These are phyloP conservation scores for Jamesozyma piceae DNA, from an alignment of 805 yeast species.

Conservation along the genomic window DNA sequence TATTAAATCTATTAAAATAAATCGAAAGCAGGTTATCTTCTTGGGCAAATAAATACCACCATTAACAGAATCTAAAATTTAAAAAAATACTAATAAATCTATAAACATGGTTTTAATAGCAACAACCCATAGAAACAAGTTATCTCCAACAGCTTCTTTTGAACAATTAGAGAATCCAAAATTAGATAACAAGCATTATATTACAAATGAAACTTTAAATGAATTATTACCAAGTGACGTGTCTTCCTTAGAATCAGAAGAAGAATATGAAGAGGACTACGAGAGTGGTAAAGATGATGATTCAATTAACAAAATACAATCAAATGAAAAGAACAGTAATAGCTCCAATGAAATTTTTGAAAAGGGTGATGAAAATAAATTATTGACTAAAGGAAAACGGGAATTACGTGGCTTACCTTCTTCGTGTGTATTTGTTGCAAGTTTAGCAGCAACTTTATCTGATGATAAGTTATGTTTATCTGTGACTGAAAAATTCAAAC, in stretches of 20 bases:
- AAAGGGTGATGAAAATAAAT: neutral
- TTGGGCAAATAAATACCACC: no score
- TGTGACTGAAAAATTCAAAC: conserved; percentile 56
- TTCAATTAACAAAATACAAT: neutral
- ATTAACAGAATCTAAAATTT: no score
- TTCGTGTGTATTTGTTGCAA: conserved; percentile 81
- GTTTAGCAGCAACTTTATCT: conserved; percentile 51
- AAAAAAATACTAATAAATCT: no score
- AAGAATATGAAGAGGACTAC: neutral
- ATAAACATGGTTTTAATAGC: neutral
- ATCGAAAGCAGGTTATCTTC: no score
- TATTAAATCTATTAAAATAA: no score
- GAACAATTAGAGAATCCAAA: conserved; percentile 1
- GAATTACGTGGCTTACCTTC: conserved; percentile 56
- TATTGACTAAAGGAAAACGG: neutral
- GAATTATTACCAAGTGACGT: conserved; percentile 19
- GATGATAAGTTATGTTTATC: conserved; percentile 68
- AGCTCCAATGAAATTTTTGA: neutral
- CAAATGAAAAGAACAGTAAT: neutral
- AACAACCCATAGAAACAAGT: neutral
- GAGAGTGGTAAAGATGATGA: neutral
- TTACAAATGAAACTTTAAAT: conserved; percentile 15
- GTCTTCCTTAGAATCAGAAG: conserved; percentile 17
- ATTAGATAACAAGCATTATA: neutral
- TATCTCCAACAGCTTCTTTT: neutral